phyloP scores from a whole-genome alignment of 1,139 yeast genomes.

The Zygoascus sp. region DNA sequence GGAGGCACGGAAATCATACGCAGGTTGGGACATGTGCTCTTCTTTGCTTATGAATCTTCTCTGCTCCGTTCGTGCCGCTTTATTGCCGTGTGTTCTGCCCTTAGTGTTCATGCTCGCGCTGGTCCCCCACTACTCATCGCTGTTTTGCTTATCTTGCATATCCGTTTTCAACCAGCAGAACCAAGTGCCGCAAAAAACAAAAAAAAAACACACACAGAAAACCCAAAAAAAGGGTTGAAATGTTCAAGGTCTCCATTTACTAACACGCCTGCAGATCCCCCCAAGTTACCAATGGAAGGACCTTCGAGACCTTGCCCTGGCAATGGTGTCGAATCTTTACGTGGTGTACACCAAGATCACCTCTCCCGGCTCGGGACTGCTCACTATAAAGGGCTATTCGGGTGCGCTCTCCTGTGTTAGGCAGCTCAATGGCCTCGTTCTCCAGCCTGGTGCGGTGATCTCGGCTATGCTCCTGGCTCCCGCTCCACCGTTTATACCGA shows the following conservation, averaged over 20 bases:
- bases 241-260: neutral
- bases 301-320: constrained; percentile 18
- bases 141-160: neutral
- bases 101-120: no score
- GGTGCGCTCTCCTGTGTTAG: constrained; percentile 20
- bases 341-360: constrained; percentile 21
- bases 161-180: neutral
- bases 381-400: constrained; percentile 20
- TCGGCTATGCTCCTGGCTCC: constrained; percentile 17
- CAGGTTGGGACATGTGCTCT: no score
- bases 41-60: no score
- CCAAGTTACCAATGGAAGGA: constrained; percentile 22
- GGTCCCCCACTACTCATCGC: neutral
- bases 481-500: constrained; percentile 1
- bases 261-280: constrained; percentile 16
- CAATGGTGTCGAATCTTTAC: constrained; percentile 18
- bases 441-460: constrained; percentile 20
- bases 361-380: constrained; percentile 21
- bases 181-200: no score
- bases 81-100: no score
- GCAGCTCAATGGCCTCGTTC: constrained; percentile 17
- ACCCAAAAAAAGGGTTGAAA: no score
- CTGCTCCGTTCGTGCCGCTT: no score
- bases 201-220: no score
- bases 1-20: no score